Percentiles rank a stretch among this genome's conserved stretches.
Conservation (phyloP, 2,329 filamentous ascomycete genomes). For the Fusarium chaquense region DNA sequence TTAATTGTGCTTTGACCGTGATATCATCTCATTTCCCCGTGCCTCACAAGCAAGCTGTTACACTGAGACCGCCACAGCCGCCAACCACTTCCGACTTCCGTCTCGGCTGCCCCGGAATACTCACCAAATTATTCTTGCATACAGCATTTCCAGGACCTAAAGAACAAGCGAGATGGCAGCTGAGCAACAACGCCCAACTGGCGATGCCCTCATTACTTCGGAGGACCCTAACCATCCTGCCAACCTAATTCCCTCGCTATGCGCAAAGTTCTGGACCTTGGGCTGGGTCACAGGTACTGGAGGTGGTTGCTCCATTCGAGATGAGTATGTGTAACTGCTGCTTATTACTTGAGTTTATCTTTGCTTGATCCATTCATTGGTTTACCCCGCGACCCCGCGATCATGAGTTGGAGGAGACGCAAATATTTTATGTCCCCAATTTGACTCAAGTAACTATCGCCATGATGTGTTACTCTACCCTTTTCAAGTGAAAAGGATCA, state of each 20-base stretch:
- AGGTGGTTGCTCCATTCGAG: conserved; percentile 81
- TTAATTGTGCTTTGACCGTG: conserved; percentile 1
- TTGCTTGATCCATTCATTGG: conserved; percentile 13
- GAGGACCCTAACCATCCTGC: conserved; percentile 86
- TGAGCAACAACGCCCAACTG: conserved; percentile 30
- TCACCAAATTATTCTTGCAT: background rate
- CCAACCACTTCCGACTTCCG: conserved; percentile 23
- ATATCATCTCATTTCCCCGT: conserved; percentile 36
- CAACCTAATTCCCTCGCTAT: conserved; percentile 93
- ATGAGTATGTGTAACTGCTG: conserved; percentile 62
- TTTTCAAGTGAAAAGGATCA: conserved; percentile 20
- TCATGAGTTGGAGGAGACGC: conserved; percentile 15
- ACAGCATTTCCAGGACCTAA: conserved; percentile 4
- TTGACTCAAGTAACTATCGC: background rate
- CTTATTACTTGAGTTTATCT: conserved; percentile 35
- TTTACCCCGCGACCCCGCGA: conserved; percentile 33
- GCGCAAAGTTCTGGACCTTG: conserved; percentile 93
- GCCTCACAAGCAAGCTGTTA: conserved; percentile 25
- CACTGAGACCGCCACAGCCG: conserved; percentile 6
- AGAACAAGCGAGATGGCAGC: conserved; percentile 35
- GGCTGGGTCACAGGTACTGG: conserved; percentile 95
- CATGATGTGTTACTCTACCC: background rate
- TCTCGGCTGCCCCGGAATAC: conserved; percentile 29
- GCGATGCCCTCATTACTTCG: conserved; percentile 65
- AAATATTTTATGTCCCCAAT: background rate